phyloP scores from a whole-genome alignment of 73 alveolate genomes.

The Paramecium sexaurelia region DNA sequence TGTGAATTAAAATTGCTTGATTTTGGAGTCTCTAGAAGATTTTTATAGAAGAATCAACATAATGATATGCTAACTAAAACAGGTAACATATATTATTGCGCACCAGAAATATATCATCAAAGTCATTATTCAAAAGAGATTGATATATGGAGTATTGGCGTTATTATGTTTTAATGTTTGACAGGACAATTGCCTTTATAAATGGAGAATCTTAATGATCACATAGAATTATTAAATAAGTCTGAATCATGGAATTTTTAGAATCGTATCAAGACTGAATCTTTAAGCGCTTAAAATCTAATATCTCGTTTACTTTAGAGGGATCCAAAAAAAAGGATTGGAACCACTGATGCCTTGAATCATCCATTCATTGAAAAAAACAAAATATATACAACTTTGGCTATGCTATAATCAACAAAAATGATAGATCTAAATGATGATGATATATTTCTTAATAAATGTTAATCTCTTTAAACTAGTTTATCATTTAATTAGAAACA shows the following conservation, averaged over 20 bases:
- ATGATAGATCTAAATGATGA: neutral
- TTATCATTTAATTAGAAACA: neutral
- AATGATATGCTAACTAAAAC: neutral
- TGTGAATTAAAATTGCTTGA: neutral
- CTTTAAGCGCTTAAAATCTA: neutral
- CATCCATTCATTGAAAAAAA: slow-evolving; percentile 84
- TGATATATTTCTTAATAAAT: neutral
- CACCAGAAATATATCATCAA: slow-evolving; percentile 32
- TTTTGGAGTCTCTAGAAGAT: slow-evolving; percentile 52
- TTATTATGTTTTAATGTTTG: neutral
- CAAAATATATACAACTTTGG: neutral
- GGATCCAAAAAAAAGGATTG: slow-evolving; percentile 48
- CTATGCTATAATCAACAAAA: neutral
- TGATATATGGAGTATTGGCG: slow-evolving; percentile 25
- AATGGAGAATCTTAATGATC: neutral
- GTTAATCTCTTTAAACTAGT: neutral
- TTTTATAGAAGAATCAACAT: neutral
- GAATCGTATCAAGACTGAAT: neutral
- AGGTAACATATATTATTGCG: neutral
- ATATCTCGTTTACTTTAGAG: neutral
- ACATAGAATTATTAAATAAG: neutral
- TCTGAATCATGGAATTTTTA: neutral
- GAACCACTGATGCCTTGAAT: slow-evolving; percentile 83
- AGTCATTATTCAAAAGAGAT: neutral
- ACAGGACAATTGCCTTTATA: neutral